These are phyloP conservation scores for Annulohypoxylon stygium DNA, from an alignment of 495 filamentous ascomycete species.

Conservation along the genomic window DNA sequence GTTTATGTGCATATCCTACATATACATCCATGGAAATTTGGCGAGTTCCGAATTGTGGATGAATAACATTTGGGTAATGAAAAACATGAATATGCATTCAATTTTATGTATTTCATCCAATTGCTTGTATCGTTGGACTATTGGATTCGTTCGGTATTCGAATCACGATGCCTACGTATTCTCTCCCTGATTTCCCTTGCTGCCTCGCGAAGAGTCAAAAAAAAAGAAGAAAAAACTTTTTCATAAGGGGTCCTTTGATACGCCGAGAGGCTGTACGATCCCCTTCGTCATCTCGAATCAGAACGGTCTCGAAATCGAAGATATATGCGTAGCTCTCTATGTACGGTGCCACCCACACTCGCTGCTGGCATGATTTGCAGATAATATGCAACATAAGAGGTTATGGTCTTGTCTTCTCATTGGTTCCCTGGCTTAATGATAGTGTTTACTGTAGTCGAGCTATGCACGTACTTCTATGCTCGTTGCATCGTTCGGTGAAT, in stretches of 20 bases:
- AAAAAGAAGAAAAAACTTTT: conserved; percentile 6
- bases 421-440: conserved; percentile 26
- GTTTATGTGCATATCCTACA: conserved; percentile 14
- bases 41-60: conserved; percentile 32
- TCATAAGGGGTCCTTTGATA: neutral
- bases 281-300: conserved; percentile 5
- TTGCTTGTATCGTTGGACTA: neutral
- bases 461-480: conserved; percentile 26
- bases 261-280: conserved; percentile 7
- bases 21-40: conserved; percentile 6
- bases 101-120: conserved; percentile 6
- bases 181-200: conserved; percentile 5
- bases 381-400: conserved; percentile 31
- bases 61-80: conserved; percentile 16
- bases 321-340: conserved; percentile 28
- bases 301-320: conserved; percentile 1
- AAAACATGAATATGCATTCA: conserved; percentile 2
- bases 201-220: conserved; percentile 1
- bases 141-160: conserved; percentile 1
- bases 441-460: conserved; percentile 42
- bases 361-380: conserved; percentile 42
- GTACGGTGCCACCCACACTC: conserved; percentile 35
- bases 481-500: conserved; percentile 22
- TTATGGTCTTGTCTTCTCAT: conserved; percentile 20
- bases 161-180: neutral